A percentile compares a stretch with the other conserved stretches of the same genome.
Evolutionary conservation across 805 yeast species (phyloP).

Genomic region (Starmera quercuum): DNA sequence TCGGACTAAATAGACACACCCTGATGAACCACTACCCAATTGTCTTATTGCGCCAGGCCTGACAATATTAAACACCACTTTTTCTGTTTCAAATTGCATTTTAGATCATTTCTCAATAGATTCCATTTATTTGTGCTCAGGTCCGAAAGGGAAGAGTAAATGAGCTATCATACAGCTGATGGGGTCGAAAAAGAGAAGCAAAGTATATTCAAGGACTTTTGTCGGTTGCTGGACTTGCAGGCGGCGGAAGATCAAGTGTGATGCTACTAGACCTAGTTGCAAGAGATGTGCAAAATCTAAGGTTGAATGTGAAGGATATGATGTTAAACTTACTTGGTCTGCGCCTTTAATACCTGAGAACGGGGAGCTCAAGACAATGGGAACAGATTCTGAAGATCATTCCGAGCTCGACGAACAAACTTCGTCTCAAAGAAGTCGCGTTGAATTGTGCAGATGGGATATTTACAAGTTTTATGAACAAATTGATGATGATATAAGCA

Average conservation of each 20-base stretch:
- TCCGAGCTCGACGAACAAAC: constrained; percentile 31
- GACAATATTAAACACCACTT: too few relatives aligned
- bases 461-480: constrained; percentile 51
- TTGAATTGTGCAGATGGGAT: constrained; percentile 38
- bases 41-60: too few relatives aligned
- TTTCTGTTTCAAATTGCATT: too few relatives aligned
- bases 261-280: constrained; percentile 62
- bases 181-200: constrained; percentile 7
- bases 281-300: constrained; percentile 57
- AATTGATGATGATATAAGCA: constrained; percentile 59
- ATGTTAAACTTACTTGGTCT: constrained; percentile 70
- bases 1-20: too few relatives aligned
- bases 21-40: too few relatives aligned
- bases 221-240: constrained; percentile 90
- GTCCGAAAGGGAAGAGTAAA: too few relatives aligned
- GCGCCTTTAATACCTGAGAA: constrained; percentile 38
- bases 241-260: constrained; percentile 76
- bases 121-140: too few relatives aligned
- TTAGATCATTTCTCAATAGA: too few relatives aligned
- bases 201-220: constrained; percentile 36
- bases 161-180: too few relatives aligned
- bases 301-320: constrained; percentile 73
- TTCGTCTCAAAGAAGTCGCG: constrained; percentile 52
- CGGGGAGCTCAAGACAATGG: constrained; percentile 26
- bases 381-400: constrained; percentile 7